phyloP scores from a whole-genome alignment of 768 basidiomycete species.

The Suillus americanus region DNA sequence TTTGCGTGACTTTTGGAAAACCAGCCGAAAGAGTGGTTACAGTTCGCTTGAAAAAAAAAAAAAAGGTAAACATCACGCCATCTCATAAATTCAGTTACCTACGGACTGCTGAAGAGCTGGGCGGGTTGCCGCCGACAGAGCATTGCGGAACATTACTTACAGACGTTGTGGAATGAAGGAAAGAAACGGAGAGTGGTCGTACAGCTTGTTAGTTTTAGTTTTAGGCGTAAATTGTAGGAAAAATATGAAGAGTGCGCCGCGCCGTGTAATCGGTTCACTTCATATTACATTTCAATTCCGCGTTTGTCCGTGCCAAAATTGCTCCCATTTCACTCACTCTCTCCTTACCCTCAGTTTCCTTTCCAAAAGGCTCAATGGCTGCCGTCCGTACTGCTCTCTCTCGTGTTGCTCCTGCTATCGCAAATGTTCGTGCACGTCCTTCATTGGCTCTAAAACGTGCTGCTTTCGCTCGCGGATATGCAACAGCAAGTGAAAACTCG shows the following conservation, averaged over 20 bases:
- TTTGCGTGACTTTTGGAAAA: constrained; percentile 71
- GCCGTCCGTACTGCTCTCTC: constrained; percentile 57
- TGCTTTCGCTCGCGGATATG: constrained; percentile 58
- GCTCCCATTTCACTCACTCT: constrained; percentile 3
- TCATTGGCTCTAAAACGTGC: constrained; percentile 42
- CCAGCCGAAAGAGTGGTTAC: constrained; percentile 80
- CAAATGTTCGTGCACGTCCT: constrained; percentile 41
- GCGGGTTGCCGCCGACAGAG: constrained; percentile 55
- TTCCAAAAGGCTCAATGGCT: constrained; percentile 48
- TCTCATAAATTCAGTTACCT: constrained; percentile 19
- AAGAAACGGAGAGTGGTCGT: constrained; percentile 27
- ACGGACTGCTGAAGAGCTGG: constrained; percentile 54
- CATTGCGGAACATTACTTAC: constrained; percentile 68
- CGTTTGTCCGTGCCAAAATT: constrained; percentile 15
- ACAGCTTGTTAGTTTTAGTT: neutral
- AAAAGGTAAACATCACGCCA: constrained; percentile 7
- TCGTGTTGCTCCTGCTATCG: constrained; percentile 55
- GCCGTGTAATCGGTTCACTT: constrained; percentile 6
- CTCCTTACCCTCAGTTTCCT: constrained; percentile 24
- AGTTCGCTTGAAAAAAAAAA: constrained; percentile 44
- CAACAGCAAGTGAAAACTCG: constrained; percentile 53
- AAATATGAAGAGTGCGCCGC: neutral
- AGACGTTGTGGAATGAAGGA: constrained; percentile 30
- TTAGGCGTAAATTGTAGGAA: constrained; percentile 7
- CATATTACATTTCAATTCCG: constrained; percentile 2